Evolutionary conservation across 2,329 filamentous ascomycete species (phyloP).

Genomic region (Talaromyces sp.): DNA sequence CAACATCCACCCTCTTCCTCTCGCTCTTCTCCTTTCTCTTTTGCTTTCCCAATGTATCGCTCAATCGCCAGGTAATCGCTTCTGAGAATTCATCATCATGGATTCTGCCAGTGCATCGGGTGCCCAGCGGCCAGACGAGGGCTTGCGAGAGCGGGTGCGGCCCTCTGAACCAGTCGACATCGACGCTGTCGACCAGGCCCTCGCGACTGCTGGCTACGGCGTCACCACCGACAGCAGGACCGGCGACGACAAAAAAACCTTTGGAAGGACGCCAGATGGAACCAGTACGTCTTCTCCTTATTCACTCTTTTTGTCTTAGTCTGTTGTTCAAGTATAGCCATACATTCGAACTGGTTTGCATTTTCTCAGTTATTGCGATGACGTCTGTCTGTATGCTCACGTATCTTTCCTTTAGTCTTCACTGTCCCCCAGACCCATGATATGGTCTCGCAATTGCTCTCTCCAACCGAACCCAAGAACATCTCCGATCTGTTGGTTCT

Average conservation of each 20-base stretch:
- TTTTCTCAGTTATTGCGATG: not conserved
- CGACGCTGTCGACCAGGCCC: constrained; percentile 47
- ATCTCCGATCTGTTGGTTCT: constrained; percentile 79
- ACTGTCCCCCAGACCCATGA: constrained; percentile 94
- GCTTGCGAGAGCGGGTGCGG: constrained; percentile 48
- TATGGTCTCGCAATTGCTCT: constrained; percentile 96
- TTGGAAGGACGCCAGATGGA: constrained; percentile 84
- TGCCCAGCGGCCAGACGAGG: constrained; percentile 31
- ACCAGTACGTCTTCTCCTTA: constrained; percentile 62
- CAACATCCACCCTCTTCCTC: not conserved
- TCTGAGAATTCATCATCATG: constrained; percentile 25
- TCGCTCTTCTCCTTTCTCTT: not conserved
- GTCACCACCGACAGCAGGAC: constrained; percentile 46
- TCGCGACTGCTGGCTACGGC: constrained; percentile 29
- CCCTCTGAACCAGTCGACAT: constrained; percentile 37
- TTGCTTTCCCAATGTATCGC: not conserved
- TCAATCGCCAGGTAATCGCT: not conserved
- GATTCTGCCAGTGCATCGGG: constrained; percentile 39
- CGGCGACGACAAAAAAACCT: constrained; percentile 67
- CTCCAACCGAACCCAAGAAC: constrained; percentile 93
- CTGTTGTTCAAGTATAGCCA: not conserved
- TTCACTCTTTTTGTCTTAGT: not conserved
- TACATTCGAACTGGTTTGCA: not conserved
- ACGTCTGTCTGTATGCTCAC: constrained; percentile 22
- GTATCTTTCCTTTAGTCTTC: constrained; percentile 63